Evolutionary conservation across 2,329 filamentous ascomycete species (phyloP), one percentile per base, ranked within the genome.

Genomic region (Aspergillus ochraceoroseus): DNA sequence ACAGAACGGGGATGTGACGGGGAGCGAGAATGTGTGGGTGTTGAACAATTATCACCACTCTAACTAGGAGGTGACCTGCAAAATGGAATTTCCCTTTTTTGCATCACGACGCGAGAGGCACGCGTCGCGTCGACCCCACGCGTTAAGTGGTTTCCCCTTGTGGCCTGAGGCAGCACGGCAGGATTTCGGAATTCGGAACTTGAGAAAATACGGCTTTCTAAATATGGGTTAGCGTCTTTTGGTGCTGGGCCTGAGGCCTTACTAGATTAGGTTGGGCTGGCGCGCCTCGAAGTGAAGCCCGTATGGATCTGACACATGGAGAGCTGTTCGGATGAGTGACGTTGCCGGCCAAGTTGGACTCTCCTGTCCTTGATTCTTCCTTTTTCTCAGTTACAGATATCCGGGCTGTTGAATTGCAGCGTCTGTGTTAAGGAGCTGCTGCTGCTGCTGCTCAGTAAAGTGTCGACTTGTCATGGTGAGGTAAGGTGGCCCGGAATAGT

Each of bases 81-180:
- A 53, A 58, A 30, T 35, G 35, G 38, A 53, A 56, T 53, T 54
- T 53, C 55, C 56, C 54, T 51, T 52, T 55, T 56, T 57, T 55
- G 52, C 52, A 38, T 28, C 38, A 48, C 38, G 42, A 58, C 54
- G 53, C 59, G 54, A 57, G 34, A 18, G 31, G 20, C 42, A 58
- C 61, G 60, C 61, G 56, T 58, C 63, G 63, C 63, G 64, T 60
- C 43, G 29, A 45, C 5, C 26, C 2, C 34, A 54, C 64, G 65
- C 63, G 65, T 67, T 58, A 67, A 67, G 58, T 67, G 64, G 52
- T 61, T 62, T 57, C 44, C 6, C 45, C 33, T 44, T 47, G 0
- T 31, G 18, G 49, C 48, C 47, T 35, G 5, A 39, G 33, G 6
- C 3, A 20, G 7, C 11, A 11, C n/a, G 7, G 23, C 29, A 31